Base-by-base conservation (phyloP, 2,329 filamentous ascomycete species). In the Dactylellina leptospora region DNA sequence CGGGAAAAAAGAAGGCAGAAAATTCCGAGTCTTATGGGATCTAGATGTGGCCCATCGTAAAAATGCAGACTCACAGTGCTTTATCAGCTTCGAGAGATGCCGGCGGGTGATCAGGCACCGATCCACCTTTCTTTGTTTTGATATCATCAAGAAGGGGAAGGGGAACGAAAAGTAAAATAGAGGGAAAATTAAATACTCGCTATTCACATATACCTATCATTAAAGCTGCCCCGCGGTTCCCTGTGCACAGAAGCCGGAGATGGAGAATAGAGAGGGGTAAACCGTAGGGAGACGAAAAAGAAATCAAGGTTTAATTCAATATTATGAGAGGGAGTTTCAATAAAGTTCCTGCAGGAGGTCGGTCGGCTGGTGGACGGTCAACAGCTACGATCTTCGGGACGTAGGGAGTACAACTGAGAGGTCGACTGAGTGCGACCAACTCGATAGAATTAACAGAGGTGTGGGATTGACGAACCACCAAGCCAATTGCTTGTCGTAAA, bases 341-440 rank as follows among this genome's bases (percentile, higher is more conserved):
- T 59, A 59, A 44, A 64, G 59, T 72, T 64, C 53, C 68, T 72
- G 68, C 59, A 72, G 53, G 68, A 72, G 51, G 13, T 60, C n/a
- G n/a, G n/a, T 54, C 47, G 33, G 53, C 66, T 55, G 48, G 36
- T 58, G 47, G 36, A 36, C 58, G 68, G n/a, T n/a, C 53, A 50
- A 60, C 53, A 72, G 59, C 59, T 64, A 51, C 38, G 68, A 64
- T 64, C 68, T 59, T 72, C 68, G 59, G 68, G 68, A 72, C 59
- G 42, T 25, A 38, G 50, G 66, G 53, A 53, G 45, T 47, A 63
- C 66, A 71, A 45, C 63, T 48, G 53, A 71, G 51, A 59, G 23
- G 51, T 63, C 59, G 59, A 71, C 25, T 33, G 47, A 54, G 58
- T 71, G 58, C 53, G 44, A 72, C 68, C 68, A 40, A 55, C 33